Evolutionary conservation across 2,329 filamentous ascomycete genomes (phyloP), one percentile per base, ranked within the genome.

Genomic region (Aquanectria penicillioides): DNA sequence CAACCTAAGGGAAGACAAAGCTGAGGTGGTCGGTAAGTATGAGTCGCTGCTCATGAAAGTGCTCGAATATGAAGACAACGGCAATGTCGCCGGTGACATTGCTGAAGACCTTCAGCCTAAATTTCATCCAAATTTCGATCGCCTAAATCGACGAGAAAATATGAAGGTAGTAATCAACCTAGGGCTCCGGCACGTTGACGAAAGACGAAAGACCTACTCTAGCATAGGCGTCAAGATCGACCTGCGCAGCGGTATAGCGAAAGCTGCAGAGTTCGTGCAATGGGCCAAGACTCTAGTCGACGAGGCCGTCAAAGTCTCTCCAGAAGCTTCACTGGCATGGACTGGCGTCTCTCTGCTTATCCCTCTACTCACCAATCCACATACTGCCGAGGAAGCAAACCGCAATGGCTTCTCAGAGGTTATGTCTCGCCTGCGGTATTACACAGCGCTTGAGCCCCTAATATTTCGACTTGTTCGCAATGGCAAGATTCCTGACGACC

Each of bases 271-370:
- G 0, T 29, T 70, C 4, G 52, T 70, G 3, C 25, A 65, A 37
- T 56, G 63, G 56, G 59, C 62, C 11, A 71, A 75, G 43, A 43
- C 44, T 36, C 65, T 57, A 33, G 62, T 75, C 23, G 48, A 49
- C 8, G 55, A 69, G 7, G 74, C 69, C n/a, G 66, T 72, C 40
- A 70, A 71, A 49, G 68, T 40, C 10, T 71, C 69, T 2, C 72
- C 73, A 2, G 63, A 72, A 41, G 74, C 71, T 15, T 74, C 73
- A 6, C 48, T 74, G 7, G 69, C 57, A 3, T 73, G 70, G 72
- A 70, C 69, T 4, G 78, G 77, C 63, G 72, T 78, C 61, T 75
- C 68, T 61, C 46, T 77, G 15, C 40, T 77, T 36, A 69, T 78
- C 2, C 74, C 75, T 0, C 64, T 78, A 4, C 67, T 78, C 34